phyloP scores from a whole-genome alignment of 75 land plant genomes.

The Sequoia sempervirens region DNA sequence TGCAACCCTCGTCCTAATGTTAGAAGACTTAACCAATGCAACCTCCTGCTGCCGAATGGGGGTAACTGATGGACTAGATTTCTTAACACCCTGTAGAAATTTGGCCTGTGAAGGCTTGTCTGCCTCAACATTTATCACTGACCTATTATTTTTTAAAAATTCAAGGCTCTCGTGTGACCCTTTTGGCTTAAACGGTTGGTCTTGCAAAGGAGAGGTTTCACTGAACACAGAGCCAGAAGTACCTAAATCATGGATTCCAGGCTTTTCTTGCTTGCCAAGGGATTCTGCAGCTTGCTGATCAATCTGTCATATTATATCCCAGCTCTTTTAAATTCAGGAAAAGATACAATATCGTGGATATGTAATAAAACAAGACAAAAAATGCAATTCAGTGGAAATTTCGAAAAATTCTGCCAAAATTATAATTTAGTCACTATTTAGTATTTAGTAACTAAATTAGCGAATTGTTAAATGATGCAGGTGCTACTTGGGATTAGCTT shows the following conservation, averaged over 20 bases:
- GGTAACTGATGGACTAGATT: neutral
- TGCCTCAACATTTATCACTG: neutral
- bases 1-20: neutral
- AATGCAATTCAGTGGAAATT: neutral
- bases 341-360: neutral
- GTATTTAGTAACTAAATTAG: neutral
- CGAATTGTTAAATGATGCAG: neutral
- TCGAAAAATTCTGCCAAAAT: neutral
- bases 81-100: slow-evolving; percentile 1
- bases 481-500: neutral
- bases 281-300: slow-evolving; percentile 97
- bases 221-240: neutral
- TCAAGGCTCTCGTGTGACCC: slow-evolving; percentile 8
- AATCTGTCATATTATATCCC: slow-evolving; percentile 39
- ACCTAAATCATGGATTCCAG: slow-evolving; percentile 9
- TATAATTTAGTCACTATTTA: neutral
- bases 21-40: neutral
- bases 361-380: neutral
- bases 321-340: neutral
- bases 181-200: slow-evolving; percentile 32
- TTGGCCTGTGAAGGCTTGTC: neutral
- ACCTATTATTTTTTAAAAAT: neutral
- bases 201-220: slow-evolving; percentile 23
- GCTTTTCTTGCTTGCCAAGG: slow-evolving; percentile 40
- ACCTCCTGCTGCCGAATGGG: neutral